Conservation (phyloP, 192 early-diverging fungal species). For the Paraglomus occultum region DNA sequence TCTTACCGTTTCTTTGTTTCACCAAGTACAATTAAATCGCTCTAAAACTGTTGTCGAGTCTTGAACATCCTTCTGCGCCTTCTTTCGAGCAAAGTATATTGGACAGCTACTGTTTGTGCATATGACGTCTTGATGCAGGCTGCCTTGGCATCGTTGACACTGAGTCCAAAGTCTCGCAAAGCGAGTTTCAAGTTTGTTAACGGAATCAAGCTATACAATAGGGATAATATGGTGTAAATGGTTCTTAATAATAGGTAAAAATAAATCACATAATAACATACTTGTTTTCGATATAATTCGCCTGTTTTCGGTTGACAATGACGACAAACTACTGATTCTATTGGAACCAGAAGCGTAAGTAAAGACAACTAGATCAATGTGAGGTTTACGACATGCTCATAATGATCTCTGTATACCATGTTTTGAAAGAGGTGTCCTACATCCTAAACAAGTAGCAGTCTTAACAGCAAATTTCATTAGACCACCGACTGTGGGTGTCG, state of each 20-base stretch:
- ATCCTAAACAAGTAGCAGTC: constrained; percentile 88
- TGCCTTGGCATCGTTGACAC: constrained; percentile 96
- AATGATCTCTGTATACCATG: constrained; percentile 36
- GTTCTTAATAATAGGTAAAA: neutral
- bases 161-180: constrained; percentile 95
- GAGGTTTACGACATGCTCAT: neutral
- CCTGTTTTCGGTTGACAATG: constrained; percentile 69
- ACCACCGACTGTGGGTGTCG: constrained; percentile 86
- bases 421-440: constrained; percentile 79
- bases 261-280: constrained; percentile 16
- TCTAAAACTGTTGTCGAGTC: constrained; percentile 69
- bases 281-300: constrained; percentile 77
- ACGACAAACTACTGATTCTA: constrained; percentile 75
- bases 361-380: neutral
- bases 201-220: constrained; percentile 42
- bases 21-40: constrained; percentile 72
- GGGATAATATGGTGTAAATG: neutral
- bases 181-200: constrained; percentile 70
- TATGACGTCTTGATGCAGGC: constrained; percentile 90
- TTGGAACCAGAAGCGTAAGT: constrained; percentile 16
- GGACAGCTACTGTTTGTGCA: constrained; percentile 96
- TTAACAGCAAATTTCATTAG: constrained; percentile 95
- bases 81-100: constrained; percentile 88
- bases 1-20: constrained; percentile 18
- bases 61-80: constrained; percentile 89